Conservation (phyloP, 2,329 filamentous ascomycete species). For the Penicillium sp. region DNA sequence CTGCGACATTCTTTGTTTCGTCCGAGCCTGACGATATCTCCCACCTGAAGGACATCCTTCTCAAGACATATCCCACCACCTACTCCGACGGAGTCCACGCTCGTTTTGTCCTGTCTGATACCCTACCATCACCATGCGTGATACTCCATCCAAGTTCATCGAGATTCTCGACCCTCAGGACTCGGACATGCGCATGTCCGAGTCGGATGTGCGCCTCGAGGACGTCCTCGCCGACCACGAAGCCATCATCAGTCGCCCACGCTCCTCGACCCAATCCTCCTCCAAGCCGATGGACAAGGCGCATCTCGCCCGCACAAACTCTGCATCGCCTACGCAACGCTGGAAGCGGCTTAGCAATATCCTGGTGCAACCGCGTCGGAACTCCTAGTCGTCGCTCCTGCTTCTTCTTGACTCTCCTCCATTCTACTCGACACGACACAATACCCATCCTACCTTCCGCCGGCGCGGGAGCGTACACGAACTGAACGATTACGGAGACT, state of each 20-base stretch:
- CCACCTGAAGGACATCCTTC: neutral
- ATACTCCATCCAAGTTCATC: conserved; percentile 44
- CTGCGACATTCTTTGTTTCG: conserved; percentile 21
- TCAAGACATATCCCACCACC: neutral
- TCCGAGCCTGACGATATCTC: conserved; percentile 2
- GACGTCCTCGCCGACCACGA: conserved; percentile 44
- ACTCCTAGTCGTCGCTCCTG: conserved; percentile 12
- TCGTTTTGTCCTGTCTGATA: neutral
- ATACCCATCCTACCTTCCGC: neutral
- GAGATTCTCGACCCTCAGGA: conserved; percentile 44
- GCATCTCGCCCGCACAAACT: conserved; percentile 20
- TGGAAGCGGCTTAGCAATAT: conserved; percentile 37
- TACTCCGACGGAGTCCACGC: neutral
- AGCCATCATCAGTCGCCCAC: conserved; percentile 32
- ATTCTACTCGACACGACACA: neutral
- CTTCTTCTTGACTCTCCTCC: neutral
- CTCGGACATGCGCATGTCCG: conserved; percentile 33
- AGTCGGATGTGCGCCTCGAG: conserved; percentile 44
- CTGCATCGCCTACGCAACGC: conserved; percentile 29
- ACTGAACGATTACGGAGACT: conserved; percentile 10
- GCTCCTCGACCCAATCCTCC: conserved; percentile 39
- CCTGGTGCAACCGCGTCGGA: conserved; percentile 29
- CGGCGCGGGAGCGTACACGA: conserved; percentile 1
- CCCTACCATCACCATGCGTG: conserved; percentile 20
- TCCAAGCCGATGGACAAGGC: conserved; percentile 34